Base-by-base conservation (phyloP, 805 yeast genomes). In the Kodamaea leandrae region DNA sequence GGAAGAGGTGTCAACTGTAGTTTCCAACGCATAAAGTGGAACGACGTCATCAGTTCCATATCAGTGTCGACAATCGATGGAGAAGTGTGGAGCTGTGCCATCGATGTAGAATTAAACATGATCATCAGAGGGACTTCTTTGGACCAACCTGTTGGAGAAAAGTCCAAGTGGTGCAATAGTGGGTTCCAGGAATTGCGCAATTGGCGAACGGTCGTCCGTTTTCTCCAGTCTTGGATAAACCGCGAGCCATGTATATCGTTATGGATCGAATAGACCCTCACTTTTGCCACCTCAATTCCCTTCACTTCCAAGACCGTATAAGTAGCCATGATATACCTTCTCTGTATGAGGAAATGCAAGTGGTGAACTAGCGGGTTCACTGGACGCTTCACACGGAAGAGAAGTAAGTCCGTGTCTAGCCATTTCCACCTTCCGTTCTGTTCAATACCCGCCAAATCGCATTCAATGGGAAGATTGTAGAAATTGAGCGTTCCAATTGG, bases 401-500 rank as follows among this genome's bases (percentile, higher is more conserved):
- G 75, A 14, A 39, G 15, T 25, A 19, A 26, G 13, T 76, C 76
- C 7, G 75, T 61, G 45, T 78, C 80, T 12, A 78, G 58, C 86
- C 85, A 80, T 37, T 36, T 50, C 85, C 86, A 81, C 1, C 32
- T 20, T 15, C 23, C 30, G 8, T 19, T 17, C 9, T 30, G 20
- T 4, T 13, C 8, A 0, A 63, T 24, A 3, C 57, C 52, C 18
- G 57, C 4, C 19, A 39, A 43, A 24, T 63, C 63, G 0, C 65
- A 60, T 3, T 63, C 48, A 1, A 59, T 43, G 1, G 85, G 84
- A 1, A 70, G 48, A 24, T 70, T 61, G 38, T 58, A 53, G 36
- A 76, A 60, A 48, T 63, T 66, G 1, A 82, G 49, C 0, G 72
- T 62, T 0, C 87, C 88, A 3, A 79, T 50, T 0, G 78, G 77